Evolutionary conservation across 192 early-diverging fungal genomes (phyloP), one percentile per base, ranked within the genome.

Genomic region (Gryganskiella cystojenkinii): DNA sequence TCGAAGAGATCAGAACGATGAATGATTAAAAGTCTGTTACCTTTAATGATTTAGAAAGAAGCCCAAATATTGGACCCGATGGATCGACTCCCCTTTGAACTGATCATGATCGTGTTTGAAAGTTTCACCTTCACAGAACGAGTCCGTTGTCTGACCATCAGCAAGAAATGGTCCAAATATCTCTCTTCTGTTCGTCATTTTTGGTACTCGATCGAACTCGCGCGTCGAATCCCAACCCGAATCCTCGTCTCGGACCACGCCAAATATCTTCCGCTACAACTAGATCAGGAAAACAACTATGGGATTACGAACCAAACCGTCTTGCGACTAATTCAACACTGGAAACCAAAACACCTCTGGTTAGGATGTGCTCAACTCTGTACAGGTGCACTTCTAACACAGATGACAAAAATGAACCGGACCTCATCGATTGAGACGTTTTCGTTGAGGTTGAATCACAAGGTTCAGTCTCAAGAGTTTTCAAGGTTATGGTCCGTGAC

Each of bases 81-180:
- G 58, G 73, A 76, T 2, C 67, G 65, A 24, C 54, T 76, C 4
- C 73, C 73, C 0, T 63, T 61, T n/a, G 73, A 76, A 31, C 40
- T 76, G 54, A 45, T 76, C 8, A 53, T 63, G 53, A 40, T 52
- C 15, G 42, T 76, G 0, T 76, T 76, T 34, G 65, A 37, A 9
- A 49, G 33, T 17, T 51, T 76, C n/a, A 68, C 52, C 0, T 76
- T 76, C 34, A 64, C 53, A 7, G 59, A 76, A 37, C 64, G 73
- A 57, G 53, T 61, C 13, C 37, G 53, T 0, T 76, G 73, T n/a
- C 13, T 68, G 33, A 51, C 45, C 13, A 67, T 76, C 50, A 68
- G 73, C 40, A 76, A 67, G 47, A 76, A 68, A 20, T 76, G 73
- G 73, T 61, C 56, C 52, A 50, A 17, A 0, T 76, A 68, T 33